These are phyloP conservation scores for Arthrobotrys megalospora DNA, from an alignment of 2,329 filamentous ascomycete genomes.

Conservation along the genomic window DNA sequence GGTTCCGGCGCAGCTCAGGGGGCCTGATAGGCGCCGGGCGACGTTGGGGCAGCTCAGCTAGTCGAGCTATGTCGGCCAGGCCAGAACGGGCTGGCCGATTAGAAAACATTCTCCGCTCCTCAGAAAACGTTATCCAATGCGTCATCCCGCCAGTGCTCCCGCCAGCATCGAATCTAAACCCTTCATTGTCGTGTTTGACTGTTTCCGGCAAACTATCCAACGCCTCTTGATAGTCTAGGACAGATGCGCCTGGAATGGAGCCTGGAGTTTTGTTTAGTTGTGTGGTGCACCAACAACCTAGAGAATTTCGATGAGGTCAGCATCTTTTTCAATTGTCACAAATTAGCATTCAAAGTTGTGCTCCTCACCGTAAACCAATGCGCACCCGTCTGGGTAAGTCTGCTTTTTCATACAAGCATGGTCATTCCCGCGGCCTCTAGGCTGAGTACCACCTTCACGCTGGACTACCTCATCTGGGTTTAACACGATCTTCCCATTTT, in stretches of 20 bases:
- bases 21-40: too few species aligned
- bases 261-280: background rate
- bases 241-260: background rate
- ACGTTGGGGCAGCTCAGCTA: too few species aligned
- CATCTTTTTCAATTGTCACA: too few species aligned
- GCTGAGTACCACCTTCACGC: too few species aligned
- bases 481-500: too few species aligned
- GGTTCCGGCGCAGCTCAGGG: too few species aligned
- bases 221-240: background rate
- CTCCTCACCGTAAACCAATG: background rate
- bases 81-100: background rate
- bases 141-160: background rate
- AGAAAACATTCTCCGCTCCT: background rate
- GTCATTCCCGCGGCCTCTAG: too few species aligned
- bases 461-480: too few species aligned
- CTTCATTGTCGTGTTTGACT: background rate
- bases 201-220: background rate
- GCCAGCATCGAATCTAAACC: background rate
- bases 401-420: too few species aligned
- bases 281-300: background rate
- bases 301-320: background rate
- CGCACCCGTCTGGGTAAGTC: background rate
- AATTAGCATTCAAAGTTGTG: too few species aligned
- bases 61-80: too few species aligned
- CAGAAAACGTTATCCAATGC: background rate